Evolutionary conservation across 1,139 yeast species (phyloP), one percentile per base, ranked within the genome.

Genomic region (Candida sojae): DNA sequence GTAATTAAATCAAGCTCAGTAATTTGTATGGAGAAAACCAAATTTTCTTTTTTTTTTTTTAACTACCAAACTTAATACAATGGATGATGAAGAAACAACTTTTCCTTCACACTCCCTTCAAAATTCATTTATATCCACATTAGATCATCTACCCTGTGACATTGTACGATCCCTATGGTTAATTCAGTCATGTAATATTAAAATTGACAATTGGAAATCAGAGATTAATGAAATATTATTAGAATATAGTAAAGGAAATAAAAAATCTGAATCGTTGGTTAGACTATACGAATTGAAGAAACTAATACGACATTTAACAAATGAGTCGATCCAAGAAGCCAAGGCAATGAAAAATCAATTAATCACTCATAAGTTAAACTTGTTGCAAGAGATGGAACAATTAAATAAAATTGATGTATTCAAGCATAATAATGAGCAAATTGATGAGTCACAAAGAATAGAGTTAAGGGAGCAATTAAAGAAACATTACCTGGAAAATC

Each of bases 131-230:
- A 70, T 75, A 33, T 68, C 79, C 23, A 73, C 79, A 3, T 64
- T 75, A 5, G 80, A 75, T 53, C 80, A 75, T 53, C 60, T 75
- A 33, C 80, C 80, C 23, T 70, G 79, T 52, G 80, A 75, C 52
- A 61, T 75, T 2, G 65, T 75, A 30, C 70, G 80, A 42, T 72
- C 79, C 2, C 57, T 75, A 11, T 75, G 80, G 80, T 56, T 75
- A n/a, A 61, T 75, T 3, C 80, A 75, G 49, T 60, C 71, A 21
- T 63, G 75, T 44, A 75, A 75, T 48, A 55, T 73, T 28, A 53
- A 59, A 11, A 59, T 69, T 2, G 64, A 61, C 13, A 62, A 64
- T 41, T 57, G 54, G 39, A 57, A 57, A 50, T 51, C 54, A 5
- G 57, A 54, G 39, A 52, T 68, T 21, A 53, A 61, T 48, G 53